Percentiles rank a stretch among this genome's conserved stretches.
Evolutionary conservation across 2,329 filamentous ascomycete species (phyloP).

Genomic region (Massarina eburnea): DNA sequence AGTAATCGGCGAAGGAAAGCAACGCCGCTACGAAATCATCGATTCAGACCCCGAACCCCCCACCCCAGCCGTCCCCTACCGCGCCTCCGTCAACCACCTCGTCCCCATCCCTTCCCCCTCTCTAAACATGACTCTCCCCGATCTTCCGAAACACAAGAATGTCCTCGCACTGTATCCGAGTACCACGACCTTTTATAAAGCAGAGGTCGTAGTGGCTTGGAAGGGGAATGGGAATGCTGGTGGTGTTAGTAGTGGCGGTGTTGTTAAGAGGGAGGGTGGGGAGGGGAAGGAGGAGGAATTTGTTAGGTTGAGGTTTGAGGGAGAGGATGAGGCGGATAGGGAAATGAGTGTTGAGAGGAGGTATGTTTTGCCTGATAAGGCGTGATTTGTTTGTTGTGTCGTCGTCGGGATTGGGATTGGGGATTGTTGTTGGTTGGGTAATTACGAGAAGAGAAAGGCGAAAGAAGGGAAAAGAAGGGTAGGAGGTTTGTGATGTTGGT

Average conservation of each 20-base stretch:
- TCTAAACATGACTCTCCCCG: constrained; percentile 44
- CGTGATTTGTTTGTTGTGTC: background rate
- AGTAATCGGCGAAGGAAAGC: constrained; percentile 57
- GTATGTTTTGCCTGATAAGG: constrained; percentile 49
- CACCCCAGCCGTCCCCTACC: constrained; percentile 43
- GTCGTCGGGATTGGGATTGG: no score
- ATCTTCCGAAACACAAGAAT: constrained; percentile 45
- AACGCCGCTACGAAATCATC: constrained; percentile 56
- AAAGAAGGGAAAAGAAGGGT: no score
- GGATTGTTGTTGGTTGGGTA: background rate
- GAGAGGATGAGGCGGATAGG: constrained; percentile 49
- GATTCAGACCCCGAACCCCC: constrained; percentile 50
- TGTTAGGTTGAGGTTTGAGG: constrained; percentile 51
- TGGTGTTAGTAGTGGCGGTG: constrained; percentile 43
- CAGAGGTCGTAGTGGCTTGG: constrained; percentile 51
- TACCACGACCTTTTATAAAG: constrained; percentile 58
- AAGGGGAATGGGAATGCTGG: constrained; percentile 30
- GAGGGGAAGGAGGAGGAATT: constrained; percentile 42
- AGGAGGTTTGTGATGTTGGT: no score
- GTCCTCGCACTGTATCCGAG: constrained; percentile 55
- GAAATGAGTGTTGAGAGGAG: constrained; percentile 53
- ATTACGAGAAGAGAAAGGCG: background rate
- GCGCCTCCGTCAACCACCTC: constrained; percentile 51
- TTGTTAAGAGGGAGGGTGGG: constrained; percentile 44
- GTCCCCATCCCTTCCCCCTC: constrained; percentile 47